Conservation (phyloP, 768 basidiomycete species). For the Nevesoporus exiguus region DNA sequence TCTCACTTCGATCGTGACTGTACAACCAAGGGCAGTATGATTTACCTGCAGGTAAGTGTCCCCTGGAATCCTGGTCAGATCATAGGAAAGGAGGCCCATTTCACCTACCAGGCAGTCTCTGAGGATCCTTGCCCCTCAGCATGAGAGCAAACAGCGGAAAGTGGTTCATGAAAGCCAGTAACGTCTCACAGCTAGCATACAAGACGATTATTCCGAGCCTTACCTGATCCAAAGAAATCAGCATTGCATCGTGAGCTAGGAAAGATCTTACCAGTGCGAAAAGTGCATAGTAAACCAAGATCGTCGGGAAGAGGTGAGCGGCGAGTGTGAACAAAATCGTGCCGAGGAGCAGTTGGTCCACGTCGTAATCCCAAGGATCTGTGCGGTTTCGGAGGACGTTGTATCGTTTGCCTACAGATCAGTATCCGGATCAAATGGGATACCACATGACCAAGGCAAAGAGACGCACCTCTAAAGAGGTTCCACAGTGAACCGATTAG, state of each 20-base stretch:
- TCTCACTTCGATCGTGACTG: slow-evolving; percentile 21
- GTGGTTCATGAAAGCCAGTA: slow-evolving; percentile 80
- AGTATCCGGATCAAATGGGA: neutral
- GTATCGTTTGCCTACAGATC: slow-evolving; percentile 69
- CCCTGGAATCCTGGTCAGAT: slow-evolving; percentile 15
- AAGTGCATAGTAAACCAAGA: slow-evolving; percentile 79
- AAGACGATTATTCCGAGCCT: slow-evolving; percentile 52
- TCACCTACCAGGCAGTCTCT: slow-evolving; percentile 68
- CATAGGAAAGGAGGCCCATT: neutral
- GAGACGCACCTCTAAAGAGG: slow-evolving; percentile 73
- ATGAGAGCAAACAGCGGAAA: slow-evolving; percentile 90
- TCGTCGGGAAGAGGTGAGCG: slow-evolving; percentile 80
- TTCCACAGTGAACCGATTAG: slow-evolving; percentile 75
- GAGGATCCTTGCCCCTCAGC: slow-evolving; percentile 79
- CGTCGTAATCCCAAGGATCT: slow-evolving; percentile 87
- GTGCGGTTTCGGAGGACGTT: slow-evolving; percentile 85
- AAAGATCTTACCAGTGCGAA: slow-evolving; percentile 58
- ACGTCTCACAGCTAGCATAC: slow-evolving; percentile 60
- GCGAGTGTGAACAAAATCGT: slow-evolving; percentile 84
- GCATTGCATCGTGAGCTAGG: neutral
- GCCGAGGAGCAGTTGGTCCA: slow-evolving; percentile 93
- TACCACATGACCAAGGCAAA: neutral
- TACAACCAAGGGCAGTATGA: slow-evolving; percentile 25
- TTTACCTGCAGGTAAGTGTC: slow-evolving; percentile 27
- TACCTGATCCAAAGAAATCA: slow-evolving; percentile 35